A percentile compares a stretch with the other conserved stretches of the same genome.
These are phyloP conservation scores for Dipteronia sinensis DNA, from an alignment of 345 rosid species.

Conservation along the genomic window DNA sequence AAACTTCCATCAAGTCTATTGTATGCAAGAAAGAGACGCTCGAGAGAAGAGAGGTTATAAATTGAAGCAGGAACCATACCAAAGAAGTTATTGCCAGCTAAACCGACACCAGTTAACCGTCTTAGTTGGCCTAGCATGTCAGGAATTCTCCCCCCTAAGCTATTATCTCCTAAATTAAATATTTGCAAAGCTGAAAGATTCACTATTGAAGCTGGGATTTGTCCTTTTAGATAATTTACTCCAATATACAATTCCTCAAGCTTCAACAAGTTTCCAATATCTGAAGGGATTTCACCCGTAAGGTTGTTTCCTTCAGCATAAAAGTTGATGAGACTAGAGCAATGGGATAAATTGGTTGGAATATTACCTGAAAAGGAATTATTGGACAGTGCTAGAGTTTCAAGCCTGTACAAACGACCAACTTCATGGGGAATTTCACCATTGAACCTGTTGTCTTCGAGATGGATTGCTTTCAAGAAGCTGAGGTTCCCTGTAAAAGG, in stretches of 20 bases:
- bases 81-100: too few relatives aligned
- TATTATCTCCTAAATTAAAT: not conserved
- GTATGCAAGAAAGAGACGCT: too few relatives aligned
- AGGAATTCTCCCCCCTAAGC: not conserved
- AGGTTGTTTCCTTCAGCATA: constrained; percentile 2
- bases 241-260: not conserved
- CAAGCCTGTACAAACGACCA: not conserved
- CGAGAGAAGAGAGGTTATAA: too few relatives aligned
- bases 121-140: not conserved
- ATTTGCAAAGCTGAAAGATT: not conserved
- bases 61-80: too few relatives aligned
- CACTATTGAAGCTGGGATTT: too few relatives aligned
- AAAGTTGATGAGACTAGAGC: not conserved
- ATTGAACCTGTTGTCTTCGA: too few relatives aligned
- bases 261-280: not conserved
- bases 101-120: too few relatives aligned
- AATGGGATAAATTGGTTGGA: not conserved
- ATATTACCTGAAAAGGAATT: not conserved
- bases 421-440: not conserved
- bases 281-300: not conserved
- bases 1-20: too few relatives aligned
- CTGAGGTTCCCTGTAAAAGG: too few relatives aligned
- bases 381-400: constrained; percentile 10
- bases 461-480: not conserved
- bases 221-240: too few relatives aligned